A percentile compares a stretch with the other conserved stretches of the same genome.
These are phyloP conservation scores for Phallus indusiatus DNA, from an alignment of 768 basidiomycete genomes.

Conservation along the genomic window DNA sequence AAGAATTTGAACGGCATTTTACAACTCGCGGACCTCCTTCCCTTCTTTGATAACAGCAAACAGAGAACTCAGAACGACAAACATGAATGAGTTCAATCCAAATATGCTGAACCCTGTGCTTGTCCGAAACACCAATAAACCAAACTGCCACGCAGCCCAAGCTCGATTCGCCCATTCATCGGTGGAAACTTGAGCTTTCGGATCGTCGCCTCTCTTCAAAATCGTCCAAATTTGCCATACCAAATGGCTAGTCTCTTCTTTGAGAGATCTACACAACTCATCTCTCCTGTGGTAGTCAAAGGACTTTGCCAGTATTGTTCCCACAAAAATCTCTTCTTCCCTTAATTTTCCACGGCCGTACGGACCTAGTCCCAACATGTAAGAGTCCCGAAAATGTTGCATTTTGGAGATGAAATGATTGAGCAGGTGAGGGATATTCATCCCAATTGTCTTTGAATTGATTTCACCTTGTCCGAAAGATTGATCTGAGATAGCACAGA, in stretches of 20 bases:
- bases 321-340: slow-evolving; percentile 57
- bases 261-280: slow-evolving; percentile 42
- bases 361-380: slow-evolving; percentile 34
- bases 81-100: not conserved
- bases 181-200: slow-evolving; percentile 12
- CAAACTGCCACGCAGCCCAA: slow-evolving; percentile 49
- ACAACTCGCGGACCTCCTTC: not conserved
- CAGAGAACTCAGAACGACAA: not conserved
- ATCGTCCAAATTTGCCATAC: slow-evolving; percentile 41
- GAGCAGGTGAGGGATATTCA: slow-evolving; percentile 15
- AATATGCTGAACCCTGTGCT: not conserved
- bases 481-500: slow-evolving; percentile 9
- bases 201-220: slow-evolving; percentile 39
- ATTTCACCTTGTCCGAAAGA: slow-evolving; percentile 11
- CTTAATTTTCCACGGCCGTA: slow-evolving; percentile 34
- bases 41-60: not conserved
- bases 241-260: slow-evolving; percentile 45
- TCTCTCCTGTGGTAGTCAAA: slow-evolving; percentile 46
- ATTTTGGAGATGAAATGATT: slow-evolving; percentile 37
- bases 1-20: not conserved
- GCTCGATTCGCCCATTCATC: slow-evolving; percentile 35
- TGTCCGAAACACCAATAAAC: slow-evolving; percentile 17
- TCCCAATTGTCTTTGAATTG: slow-evolving; percentile 4
- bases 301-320: slow-evolving; percentile 56
- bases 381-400: slow-evolving; percentile 34